phyloP scores from a whole-genome alignment of 495 filamentous ascomycete species.

The Daldinia bambusicola region DNA sequence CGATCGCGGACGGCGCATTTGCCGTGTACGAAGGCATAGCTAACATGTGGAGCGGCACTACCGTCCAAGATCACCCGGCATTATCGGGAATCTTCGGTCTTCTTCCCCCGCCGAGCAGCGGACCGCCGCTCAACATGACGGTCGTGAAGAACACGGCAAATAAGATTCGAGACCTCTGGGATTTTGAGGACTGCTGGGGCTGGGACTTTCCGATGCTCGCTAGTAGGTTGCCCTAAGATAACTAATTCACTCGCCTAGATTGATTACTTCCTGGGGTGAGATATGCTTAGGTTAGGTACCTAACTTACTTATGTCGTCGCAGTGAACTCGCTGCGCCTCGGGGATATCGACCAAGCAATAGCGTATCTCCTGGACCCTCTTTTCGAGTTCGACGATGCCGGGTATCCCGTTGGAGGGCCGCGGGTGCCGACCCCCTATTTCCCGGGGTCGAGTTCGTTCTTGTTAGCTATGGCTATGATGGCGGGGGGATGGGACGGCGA shows the following conservation, averaged over 20 bases:
- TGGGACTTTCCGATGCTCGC: constrained; percentile 67
- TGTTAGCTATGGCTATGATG: constrained; percentile 66
- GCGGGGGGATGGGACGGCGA: constrained; percentile 63
- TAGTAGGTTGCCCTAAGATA: constrained; percentile 39
- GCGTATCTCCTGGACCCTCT: constrained; percentile 59
- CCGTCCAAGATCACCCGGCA: constrained; percentile 61
- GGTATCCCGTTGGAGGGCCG: constrained; percentile 62
- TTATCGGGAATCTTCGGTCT: constrained; percentile 62
- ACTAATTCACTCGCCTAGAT: too few species aligned
- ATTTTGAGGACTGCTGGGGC: constrained; percentile 60
- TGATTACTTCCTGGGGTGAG: too few species aligned
- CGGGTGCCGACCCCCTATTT: constrained; percentile 67
- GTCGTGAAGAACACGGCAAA: constrained; percentile 56
- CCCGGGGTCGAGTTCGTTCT: constrained; percentile 57
- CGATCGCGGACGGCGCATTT: constrained; percentile 56
- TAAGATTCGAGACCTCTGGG: constrained; percentile 58
- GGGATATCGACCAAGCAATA: constrained; percentile 58
- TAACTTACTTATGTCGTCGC: not conserved
- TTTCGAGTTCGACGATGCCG: constrained; percentile 62
- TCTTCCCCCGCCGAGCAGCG: constrained; percentile 57
- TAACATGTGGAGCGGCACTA: constrained; percentile 59
- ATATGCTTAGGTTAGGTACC: too few species aligned
- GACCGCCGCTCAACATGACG: constrained; percentile 51
- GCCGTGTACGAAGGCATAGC: constrained; percentile 62
- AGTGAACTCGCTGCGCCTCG: constrained; percentile 60